These are phyloP conservation scores for Suillus decipiens DNA, from an alignment of 768 basidiomycete species.

Conservation along the genomic window DNA sequence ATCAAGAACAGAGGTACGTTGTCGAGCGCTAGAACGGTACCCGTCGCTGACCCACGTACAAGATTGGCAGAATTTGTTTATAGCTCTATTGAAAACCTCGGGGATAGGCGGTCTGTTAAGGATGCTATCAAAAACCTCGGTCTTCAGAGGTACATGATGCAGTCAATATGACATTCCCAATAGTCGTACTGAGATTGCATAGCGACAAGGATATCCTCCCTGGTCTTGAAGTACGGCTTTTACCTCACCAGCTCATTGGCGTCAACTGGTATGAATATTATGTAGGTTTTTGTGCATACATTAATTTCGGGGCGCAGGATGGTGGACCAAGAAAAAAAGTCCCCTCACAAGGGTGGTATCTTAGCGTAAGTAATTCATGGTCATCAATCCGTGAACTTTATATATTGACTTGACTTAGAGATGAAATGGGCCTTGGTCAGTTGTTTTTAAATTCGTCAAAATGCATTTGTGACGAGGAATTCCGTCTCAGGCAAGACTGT, in stretches of 20 bases:
- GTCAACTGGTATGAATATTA: slow-evolving; percentile 57
- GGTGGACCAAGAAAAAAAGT: slow-evolving; percentile 58
- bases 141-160: slow-evolving; percentile 44
- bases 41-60: background rate
- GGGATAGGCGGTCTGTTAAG: slow-evolving; percentile 52
- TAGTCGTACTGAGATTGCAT: slow-evolving; percentile 10
- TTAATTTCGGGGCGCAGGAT: slow-evolving; percentile 46
- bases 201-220: slow-evolving; percentile 60
- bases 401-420: slow-evolving; percentile 35
- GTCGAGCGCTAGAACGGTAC: background rate
- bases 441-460: background rate
- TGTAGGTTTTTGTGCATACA: background rate
- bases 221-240: slow-evolving; percentile 67
- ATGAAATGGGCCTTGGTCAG: slow-evolving; percentile 68
- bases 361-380: slow-evolving; percentile 45
- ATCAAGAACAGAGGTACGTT: slow-evolving; percentile 51
- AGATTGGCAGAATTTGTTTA: slow-evolving; percentile 69
- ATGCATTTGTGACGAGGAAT: slow-evolving; percentile 4
- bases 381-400: slow-evolving; percentile 10
- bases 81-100: slow-evolving; percentile 56
- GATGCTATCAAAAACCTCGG: slow-evolving; percentile 55
- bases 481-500: slow-evolving; percentile 61
- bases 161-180: background rate
- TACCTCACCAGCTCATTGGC: slow-evolving; percentile 77
- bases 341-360: slow-evolving; percentile 58